Percentiles rank a stretch among this genome's conserved stretches.
Evolutionary conservation across 176 grass and related monocot species (phyloP).

Genomic region (Oryza glaberrima): DNA sequence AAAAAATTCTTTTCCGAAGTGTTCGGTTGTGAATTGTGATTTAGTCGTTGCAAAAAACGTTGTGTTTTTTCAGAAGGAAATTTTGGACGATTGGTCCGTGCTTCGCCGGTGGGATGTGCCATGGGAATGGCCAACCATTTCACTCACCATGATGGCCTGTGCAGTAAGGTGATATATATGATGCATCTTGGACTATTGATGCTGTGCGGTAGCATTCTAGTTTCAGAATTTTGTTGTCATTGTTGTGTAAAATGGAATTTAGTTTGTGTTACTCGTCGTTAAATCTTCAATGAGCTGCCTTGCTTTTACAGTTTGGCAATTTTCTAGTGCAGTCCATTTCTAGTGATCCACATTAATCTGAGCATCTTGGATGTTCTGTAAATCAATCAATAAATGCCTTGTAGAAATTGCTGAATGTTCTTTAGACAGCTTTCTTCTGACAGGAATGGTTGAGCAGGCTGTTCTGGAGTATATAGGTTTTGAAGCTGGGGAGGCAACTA

Average conservation of each 20-base stretch:
- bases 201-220: neutral
- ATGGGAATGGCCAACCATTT: constrained; percentile 85
- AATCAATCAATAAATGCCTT: neutral
- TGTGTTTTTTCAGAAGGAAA: constrained; percentile 35
- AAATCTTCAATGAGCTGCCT: neutral
- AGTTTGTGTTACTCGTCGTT: neutral
- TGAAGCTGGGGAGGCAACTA: constrained; percentile 53
- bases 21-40: neutral
- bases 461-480: constrained; percentile 76
- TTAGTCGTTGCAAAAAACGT: neutral
- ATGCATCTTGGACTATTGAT: neutral
- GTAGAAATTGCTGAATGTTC: constrained; percentile 54
- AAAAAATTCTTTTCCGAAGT: neutral
- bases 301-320: neutral
- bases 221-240: neutral
- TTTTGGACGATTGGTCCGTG: constrained; percentile 50
- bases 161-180: constrained; percentile 57
- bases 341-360: neutral
- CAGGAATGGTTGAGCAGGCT: constrained; percentile 68
- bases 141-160: constrained; percentile 84
- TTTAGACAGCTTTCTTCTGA: constrained; percentile 88
- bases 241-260: neutral
- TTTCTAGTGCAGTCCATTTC: neutral
- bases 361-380: constrained; percentile 7
- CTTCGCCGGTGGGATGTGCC: constrained; percentile 86